Evolutionary conservation across 1,139 yeast genomes (phyloP).

Genomic region (Debaryomycetaceae sp.): DNA sequence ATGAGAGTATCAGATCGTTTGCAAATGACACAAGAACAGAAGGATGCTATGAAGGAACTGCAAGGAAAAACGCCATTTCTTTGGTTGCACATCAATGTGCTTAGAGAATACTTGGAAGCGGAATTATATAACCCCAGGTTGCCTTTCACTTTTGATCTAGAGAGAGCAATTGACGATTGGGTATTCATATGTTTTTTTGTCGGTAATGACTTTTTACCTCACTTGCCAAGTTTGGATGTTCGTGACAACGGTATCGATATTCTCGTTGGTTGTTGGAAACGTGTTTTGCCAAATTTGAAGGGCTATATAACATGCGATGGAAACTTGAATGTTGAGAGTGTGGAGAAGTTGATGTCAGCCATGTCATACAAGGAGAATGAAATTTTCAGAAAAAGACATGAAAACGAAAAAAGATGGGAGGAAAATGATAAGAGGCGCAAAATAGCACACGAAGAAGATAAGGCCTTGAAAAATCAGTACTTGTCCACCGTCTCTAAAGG

Average conservation of each 20-base stretch:
- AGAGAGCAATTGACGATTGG: conserved; percentile 98
- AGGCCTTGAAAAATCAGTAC: conserved; percentile 30
- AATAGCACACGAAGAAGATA: conserved; percentile 40
- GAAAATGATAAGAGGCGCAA: conserved; percentile 63
- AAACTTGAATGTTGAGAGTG: conserved; percentile 66
- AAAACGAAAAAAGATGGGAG: conserved; percentile 62
- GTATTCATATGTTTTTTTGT: conserved; percentile 98
- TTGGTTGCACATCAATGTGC: conserved; percentile 87
- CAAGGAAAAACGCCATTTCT: conserved; percentile 81
- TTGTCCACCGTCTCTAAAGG: conserved; percentile 50
- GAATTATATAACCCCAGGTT: conserved; percentile 72
- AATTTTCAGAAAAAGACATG: conserved; percentile 70
- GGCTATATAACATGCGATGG: conserved; percentile 93
- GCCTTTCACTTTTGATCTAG: conserved; percentile 78
- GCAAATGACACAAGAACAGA: conserved; percentile 60
- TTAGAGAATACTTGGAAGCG: conserved; percentile 83
- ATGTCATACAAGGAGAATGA: conserved; percentile 74
- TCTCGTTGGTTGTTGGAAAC: conserved; percentile 80
- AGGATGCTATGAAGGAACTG: conserved; percentile 46
- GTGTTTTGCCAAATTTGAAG: conserved; percentile 58
- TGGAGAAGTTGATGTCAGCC: conserved; percentile 62
- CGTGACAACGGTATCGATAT: conserved; percentile 91
- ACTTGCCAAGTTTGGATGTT: conserved; percentile 89
- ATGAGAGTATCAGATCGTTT: conserved; percentile 50
- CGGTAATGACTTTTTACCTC: conserved; percentile 98